Evolutionary conservation across 73 alveolate species (phyloP), one percentile per base, ranked within the genome.

Genomic region (Breviolum minutum): DNA sequence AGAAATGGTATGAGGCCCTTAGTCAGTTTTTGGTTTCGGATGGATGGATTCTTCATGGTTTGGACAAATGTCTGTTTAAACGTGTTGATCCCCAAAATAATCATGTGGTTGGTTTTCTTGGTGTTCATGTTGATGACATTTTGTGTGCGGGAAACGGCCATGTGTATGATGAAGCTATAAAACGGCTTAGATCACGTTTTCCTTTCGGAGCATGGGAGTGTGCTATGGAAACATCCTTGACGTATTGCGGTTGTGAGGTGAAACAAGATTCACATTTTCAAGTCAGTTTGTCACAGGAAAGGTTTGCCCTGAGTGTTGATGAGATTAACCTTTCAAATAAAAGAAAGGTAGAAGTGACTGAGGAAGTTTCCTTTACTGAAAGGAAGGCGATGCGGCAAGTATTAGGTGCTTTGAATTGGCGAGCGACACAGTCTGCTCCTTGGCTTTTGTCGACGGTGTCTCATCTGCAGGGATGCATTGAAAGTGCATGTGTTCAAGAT

Each of bases 401-500:
- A 11, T 77, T 84, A 1, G 95, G 95, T 8, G 95, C 95, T n/a
- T 16, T 86, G 19, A 86, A 66, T n/a, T 86, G 95, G 95, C 60
- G 95, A 11, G 95, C 95, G 17, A 63, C 54, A 2, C 95, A 86
- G 61, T n/a, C 81, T 13, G 63, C 82, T 2, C 95, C 95, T 63
- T 86, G 95, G 95, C 48, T 86, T 7, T 40, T 86, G 66, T 24
- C 95, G 5, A 86, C 95, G 13, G 95, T 86, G 6, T 63, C 82
- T 17, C 81, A 63, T 30, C 66, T 86, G 27, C 95, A 86, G 64
- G 95, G 95, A 3, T 24, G 66, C 14, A 64, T 86, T 11, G 95
- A 86, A 63, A 63, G 27, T 13, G 95, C 81, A 2, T 63, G 82
- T 6, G 95, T 86, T 22, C 16, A 16, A n/a, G 81, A 61, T 6